Percentiles rank a stretch among this genome's conserved stretches.
Evolutionary conservation across 306 rosid genomes (phyloP).

Genomic region (Cicer yamashitae): DNA sequence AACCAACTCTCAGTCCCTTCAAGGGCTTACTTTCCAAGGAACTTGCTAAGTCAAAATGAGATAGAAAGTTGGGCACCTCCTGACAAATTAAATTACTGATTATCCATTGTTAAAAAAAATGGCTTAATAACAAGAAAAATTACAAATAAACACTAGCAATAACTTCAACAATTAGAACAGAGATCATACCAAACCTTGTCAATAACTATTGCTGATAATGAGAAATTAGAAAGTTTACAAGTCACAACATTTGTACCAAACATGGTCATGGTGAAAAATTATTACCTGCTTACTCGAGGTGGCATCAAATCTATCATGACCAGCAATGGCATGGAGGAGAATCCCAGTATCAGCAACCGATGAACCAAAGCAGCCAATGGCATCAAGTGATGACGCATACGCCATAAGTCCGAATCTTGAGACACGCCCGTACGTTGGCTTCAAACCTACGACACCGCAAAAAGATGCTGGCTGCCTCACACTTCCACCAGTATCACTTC

Average conservation of each 20-base stretch:
- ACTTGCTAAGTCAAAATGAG: conserved; percentile 56
- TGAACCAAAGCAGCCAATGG: conserved; percentile 94
- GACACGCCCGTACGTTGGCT: conserved; percentile 96
- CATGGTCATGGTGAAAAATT: conserved; percentile 1
- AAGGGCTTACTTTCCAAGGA: conserved; percentile 80
- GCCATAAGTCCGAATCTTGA: conserved; percentile 98
- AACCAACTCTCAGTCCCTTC: conserved; percentile 85
- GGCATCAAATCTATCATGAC: conserved; percentile 91
- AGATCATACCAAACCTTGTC: conserved; percentile 8
- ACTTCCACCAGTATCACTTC: conserved; percentile 99
- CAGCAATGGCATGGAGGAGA: conserved; percentile 87
- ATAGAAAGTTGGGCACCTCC: conserved; percentile 76
- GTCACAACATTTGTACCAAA: conserved; percentile 21
- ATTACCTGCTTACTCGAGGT: conserved; percentile 85
- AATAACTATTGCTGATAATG: conserved; percentile 12
- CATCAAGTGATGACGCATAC: conserved; percentile 95
- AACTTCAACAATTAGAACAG: conserved; percentile 12
- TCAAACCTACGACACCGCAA: conserved; percentile 97
- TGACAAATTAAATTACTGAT: conserved; percentile 46
- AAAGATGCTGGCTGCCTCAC: conserved; percentile 99
- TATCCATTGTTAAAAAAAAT: conserved; percentile 26
- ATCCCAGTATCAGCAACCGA: conserved; percentile 91
- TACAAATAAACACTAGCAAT: conserved; percentile 18
- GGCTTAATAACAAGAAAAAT: conserved; percentile 27
- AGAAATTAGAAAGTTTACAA: conserved; percentile 23